Evolutionary conservation across 2,329 filamentous ascomycete species (phyloP), one percentile per base, ranked within the genome.

Genomic region (Hymenoscyphus occultus): DNA sequence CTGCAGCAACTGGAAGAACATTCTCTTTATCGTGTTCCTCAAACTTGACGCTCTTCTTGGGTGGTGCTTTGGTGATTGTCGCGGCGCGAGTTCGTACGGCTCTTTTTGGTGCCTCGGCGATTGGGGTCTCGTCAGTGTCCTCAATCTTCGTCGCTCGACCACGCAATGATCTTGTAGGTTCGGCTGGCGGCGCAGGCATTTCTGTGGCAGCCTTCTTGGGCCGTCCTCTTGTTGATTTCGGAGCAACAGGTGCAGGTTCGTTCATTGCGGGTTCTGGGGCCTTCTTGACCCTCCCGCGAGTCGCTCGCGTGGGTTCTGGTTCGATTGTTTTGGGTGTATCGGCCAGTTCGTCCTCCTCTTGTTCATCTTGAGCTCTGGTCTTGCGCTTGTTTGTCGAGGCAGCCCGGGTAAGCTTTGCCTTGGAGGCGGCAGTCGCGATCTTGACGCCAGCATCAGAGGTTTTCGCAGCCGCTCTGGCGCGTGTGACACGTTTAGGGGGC

Each of bases 21-120:
- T 89, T 89, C 73, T 89, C 86, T 76, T 89, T 89, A 73, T 87
- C 86, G 2, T 84, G 83, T 70, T 75, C 74, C 72, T 87, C 81
- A 74, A 89, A 89, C 65, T 83, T 86, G 71, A 89, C 86, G 2
- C 80, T 81, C 78, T 88, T 89, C 78, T 84, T 87, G 40, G 79
- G 75, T 5, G 79, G 77, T 31, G 80, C 80, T 68, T 81, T 81
- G 31, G 78, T 77, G 66, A 72, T 69, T 2, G 77, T 70, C 7
- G 75, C 70, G 61, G 74, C 70, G 62, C 78, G 76, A 39, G 73
- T 71, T 28, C 78, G 78, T 22, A 74, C 75, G 5, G 74, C 69
- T 71, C 77, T 79, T 71, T 78, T 79, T 45, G 71, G 70, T 4
- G 77, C 76, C 12, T 78, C 77, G 7, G 72, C 73, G 19, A 72